Percentiles rank a stretch among this genome's conserved stretches.
phyloP scores from a whole-genome alignment of 805 yeast species.

The Suhomyces kilbournensis region DNA sequence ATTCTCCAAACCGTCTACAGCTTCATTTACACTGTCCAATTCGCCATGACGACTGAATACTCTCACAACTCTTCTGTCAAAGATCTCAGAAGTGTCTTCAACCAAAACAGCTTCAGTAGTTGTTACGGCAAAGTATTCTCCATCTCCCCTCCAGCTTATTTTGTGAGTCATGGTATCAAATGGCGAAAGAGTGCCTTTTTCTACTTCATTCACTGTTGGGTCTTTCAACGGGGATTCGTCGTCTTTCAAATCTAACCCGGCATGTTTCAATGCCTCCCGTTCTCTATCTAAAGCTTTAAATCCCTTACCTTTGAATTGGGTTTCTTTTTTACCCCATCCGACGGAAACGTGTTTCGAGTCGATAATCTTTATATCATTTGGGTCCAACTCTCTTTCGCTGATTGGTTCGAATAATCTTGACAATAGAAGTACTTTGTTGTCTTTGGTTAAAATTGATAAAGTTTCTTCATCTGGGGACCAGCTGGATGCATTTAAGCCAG shows the following conservation, averaged over 20 bases:
- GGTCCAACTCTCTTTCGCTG: conserved; percentile 55
- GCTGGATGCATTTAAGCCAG: conserved; percentile 63
- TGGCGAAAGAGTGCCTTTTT: conserved; percentile 59
- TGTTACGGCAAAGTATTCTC: conserved; percentile 73
- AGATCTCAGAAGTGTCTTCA: conserved; percentile 35
- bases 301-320: conserved; percentile 95
- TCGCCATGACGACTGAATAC: conserved; percentile 78
- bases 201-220: conserved; percentile 80
- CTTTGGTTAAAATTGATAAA: conserved; percentile 62
- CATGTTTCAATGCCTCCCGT: conserved; percentile 50
- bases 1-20: conserved; percentile 78
- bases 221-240: conserved; percentile 64
- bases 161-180: conserved; percentile 48
- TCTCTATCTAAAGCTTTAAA: conserved; percentile 76
- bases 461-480: conserved; percentile 96
- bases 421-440: conserved; percentile 59
- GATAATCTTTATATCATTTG: conserved; percentile 57
- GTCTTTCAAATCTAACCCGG: conserved; percentile 66
- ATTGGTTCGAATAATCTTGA: conserved; percentile 80
- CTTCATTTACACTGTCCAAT: conserved; percentile 81
- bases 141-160: conserved; percentile 95
- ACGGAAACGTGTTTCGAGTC: conserved; percentile 84
- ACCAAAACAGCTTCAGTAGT: conserved; percentile 52
- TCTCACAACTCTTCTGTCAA: conserved; percentile 71
- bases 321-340: conserved; percentile 98